Base-by-base conservation (phyloP, 805 yeast genomes). In the Saccharomycopsis sp. region DNA sequence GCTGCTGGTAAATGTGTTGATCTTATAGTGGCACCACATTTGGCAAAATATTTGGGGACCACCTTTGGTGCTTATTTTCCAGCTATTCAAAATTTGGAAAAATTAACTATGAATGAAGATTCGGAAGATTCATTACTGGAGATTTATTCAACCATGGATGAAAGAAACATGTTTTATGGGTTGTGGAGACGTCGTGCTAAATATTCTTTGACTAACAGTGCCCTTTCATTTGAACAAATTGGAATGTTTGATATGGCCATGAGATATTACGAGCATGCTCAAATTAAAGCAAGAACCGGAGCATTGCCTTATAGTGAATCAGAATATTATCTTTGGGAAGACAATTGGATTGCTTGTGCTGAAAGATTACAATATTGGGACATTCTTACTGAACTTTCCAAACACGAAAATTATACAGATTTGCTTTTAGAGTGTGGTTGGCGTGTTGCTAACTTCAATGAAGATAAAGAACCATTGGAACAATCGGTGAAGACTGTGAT, bases 281-380 rank as follows among this genome's bases (percentile, higher is more conserved):
- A 93, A 65, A 85, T 93, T 46, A 89, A 90, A 55, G 97, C 98
- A 0, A 70, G 98, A 46, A 83, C 95, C 58, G 97, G 97, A 2
- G 94, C 85, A 3, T 66, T 93, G 32, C 98, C 99, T 0, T 93
- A 86, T 59, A 87, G 96, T 22, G 97, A 93, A 58, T 77, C 94
- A 1, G 99, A 93, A 59, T 93, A 93, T 56, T 80, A 93, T 0
- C 68, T 93, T 27, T 93, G 99, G 99, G 98, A 94, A 64, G 98
- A 93, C 59, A 94, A 89, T 57, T 93, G 99, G 99, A 88, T 93
- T 45, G 66, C 85, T 31, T 89, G 98, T 68, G 96, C 98, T 2
- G 97, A 93, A 59, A 90, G 90, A 61, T 68, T 93, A 33, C 98
- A 93, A 59, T 97, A 93, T 53, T 93, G 99, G 99, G 98, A 93